phyloP scores from a whole-genome alignment of 2,329 filamentous ascomycete genomes.

The Xylaria hypoxylon region DNA sequence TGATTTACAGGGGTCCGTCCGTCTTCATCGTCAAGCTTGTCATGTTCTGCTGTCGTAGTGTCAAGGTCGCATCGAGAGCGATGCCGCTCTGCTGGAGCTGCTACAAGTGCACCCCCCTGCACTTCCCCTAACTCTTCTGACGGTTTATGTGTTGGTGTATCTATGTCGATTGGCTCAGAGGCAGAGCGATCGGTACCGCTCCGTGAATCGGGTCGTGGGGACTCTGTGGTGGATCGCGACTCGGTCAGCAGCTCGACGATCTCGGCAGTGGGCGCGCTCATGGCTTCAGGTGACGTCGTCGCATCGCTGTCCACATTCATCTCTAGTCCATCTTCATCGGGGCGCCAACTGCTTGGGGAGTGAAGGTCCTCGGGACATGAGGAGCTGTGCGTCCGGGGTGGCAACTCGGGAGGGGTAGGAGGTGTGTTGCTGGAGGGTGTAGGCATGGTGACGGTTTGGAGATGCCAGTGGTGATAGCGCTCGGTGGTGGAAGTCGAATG shows the following conservation, averaged over 20 bases:
- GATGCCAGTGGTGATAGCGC: slow-evolving; percentile 26
- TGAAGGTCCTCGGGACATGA: slow-evolving; percentile 50
- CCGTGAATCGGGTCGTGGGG: slow-evolving; percentile 45
- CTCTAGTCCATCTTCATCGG: slow-evolving; percentile 45
- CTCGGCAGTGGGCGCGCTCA: slow-evolving; percentile 39
- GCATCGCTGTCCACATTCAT: slow-evolving; percentile 47
- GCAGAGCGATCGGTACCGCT: slow-evolving; percentile 39
- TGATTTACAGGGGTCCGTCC: slow-evolving; percentile 34
- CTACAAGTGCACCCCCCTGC: slow-evolving; percentile 30
- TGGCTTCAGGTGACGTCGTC: slow-evolving; percentile 43
- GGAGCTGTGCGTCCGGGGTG: slow-evolving; percentile 48
- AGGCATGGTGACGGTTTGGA: slow-evolving; percentile 45
- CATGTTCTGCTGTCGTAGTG: slow-evolving; percentile 36
- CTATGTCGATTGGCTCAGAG: slow-evolving; percentile 39
- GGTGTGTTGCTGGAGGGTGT: slow-evolving; percentile 48
- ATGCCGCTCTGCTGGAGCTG: slow-evolving; percentile 28
- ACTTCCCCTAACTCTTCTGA: slow-evolving; percentile 37
- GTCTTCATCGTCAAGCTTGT: slow-evolving; percentile 43
- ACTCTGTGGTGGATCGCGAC: slow-evolving; percentile 47
- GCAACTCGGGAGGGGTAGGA: slow-evolving; percentile 44
- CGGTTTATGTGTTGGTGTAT: slow-evolving; percentile 44
- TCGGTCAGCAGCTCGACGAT: slow-evolving; percentile 38
- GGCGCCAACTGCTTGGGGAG: slow-evolving; percentile 44
- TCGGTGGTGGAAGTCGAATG: slow-evolving; percentile 18
- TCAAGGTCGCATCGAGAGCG: slow-evolving; percentile 39